Evolutionary conservation across 768 basidiomycete species (phyloP).

Genomic region (Serendipita sp.): DNA sequence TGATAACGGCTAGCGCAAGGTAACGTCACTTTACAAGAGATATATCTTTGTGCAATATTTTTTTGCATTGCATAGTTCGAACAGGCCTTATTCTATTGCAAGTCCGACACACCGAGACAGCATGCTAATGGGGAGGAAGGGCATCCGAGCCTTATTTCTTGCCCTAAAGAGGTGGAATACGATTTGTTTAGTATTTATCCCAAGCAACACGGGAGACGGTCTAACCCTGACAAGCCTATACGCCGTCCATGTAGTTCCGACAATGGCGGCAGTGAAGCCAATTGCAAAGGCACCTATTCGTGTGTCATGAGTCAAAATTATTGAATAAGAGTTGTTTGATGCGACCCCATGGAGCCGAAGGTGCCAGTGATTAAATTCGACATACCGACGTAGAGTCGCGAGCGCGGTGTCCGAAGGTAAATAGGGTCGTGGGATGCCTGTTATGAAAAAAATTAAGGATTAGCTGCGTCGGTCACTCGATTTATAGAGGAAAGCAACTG

Average conservation of each 20-base stretch:
- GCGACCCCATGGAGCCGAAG: not conserved
- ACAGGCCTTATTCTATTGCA: no score
- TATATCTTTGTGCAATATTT: no score
- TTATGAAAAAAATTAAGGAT: not conserved
- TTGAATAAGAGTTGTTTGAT: not conserved
- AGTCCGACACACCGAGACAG: no score
- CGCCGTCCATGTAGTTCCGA: slow-evolving; percentile 34
- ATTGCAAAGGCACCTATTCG: slow-evolving; percentile 37
- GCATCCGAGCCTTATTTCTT: not conserved
- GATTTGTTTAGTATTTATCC: not conserved
- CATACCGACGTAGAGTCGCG: slow-evolving; percentile 48
- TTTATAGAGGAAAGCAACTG: not conserved
- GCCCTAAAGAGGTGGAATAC: not conserved
- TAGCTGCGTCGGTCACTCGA: not conserved
- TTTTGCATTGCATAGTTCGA: no score
- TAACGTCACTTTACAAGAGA: no score
- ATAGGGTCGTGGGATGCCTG: slow-evolving; percentile 33
- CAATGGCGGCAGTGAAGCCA: slow-evolving; percentile 38
- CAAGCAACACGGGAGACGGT: not conserved
- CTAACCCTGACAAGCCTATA: slow-evolving; percentile 29
- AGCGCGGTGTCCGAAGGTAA: slow-evolving; percentile 44
- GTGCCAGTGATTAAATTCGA: slow-evolving; percentile 1
- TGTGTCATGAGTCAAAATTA: not conserved
- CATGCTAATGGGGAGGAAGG: no score
- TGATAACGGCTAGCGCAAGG: no score